Percentiles rank a stretch among this genome's conserved stretches.
Conservation (phyloP, 2,329 filamentous ascomycete genomes). For the Sporothrix euskadiensis region DNA sequence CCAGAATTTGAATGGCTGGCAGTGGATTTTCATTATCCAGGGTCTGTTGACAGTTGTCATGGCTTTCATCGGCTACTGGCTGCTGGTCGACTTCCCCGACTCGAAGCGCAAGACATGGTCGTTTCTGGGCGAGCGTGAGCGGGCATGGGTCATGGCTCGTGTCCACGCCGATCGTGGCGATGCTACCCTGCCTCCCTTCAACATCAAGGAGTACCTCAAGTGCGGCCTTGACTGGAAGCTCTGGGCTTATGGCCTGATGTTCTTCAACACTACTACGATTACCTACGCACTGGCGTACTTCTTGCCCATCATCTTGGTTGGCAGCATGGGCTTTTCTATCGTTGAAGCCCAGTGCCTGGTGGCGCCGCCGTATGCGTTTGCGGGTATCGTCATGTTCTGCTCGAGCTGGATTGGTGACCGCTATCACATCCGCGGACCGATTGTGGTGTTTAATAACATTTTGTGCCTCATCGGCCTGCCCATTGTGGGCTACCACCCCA, state of each 20-base stretch:
- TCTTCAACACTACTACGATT: conserved; percentile 68
- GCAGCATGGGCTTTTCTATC: conserved; percentile 63
- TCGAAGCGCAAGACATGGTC: conserved; percentile 51
- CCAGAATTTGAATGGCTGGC: conserved; percentile 54
- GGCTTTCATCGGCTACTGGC: conserved; percentile 53
- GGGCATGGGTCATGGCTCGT: conserved; percentile 53
- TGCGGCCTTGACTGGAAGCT: conserved; percentile 56
- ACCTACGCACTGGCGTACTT: conserved; percentile 78
- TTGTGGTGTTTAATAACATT: conserved; percentile 60
- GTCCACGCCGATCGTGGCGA: conserved; percentile 62
- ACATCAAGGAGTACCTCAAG: conserved; percentile 48
- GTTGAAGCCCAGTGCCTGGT: conserved; percentile 68
- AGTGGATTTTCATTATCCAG: conserved; percentile 65
- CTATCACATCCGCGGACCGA: conserved; percentile 64
- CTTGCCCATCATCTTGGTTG: conserved; percentile 69
- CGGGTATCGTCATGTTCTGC: conserved; percentile 61
- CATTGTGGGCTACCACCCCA: conserved; percentile 67
- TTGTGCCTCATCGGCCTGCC: conserved; percentile 65
- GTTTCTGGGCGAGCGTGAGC: conserved; percentile 56
- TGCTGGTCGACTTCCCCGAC: conserved; percentile 66
- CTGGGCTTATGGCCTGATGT: conserved; percentile 63
- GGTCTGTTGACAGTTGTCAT: conserved; percentile 57
- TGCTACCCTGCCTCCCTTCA: conserved; percentile 55
- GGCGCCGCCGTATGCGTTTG: conserved; percentile 68
- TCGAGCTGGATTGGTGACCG: conserved; percentile 67